A percentile compares a stretch with the other conserved stretches of the same genome.
These are phyloP conservation scores for Geotrichum reessii DNA, from an alignment of 1,139 yeast genomes.

Conservation along the genomic window DNA sequence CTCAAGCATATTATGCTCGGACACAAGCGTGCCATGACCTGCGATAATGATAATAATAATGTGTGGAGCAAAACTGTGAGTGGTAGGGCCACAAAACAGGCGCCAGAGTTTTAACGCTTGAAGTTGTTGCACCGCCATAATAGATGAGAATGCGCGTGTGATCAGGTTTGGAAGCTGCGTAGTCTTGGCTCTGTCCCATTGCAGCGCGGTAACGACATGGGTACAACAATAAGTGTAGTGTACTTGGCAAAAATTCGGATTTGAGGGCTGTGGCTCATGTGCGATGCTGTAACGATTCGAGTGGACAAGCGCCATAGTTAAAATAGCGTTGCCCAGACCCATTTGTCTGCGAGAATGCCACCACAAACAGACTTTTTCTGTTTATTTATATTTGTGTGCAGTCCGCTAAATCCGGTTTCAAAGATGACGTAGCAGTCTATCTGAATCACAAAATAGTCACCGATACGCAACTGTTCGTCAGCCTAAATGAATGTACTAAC, in stretches of 20 bases:
- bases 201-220: slow-evolving; percentile 84
- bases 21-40: slow-evolving; percentile 81
- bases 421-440: slow-evolving; percentile 58
- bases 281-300: slow-evolving; percentile 32
- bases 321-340: slow-evolving; percentile 93
- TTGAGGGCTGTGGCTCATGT: slow-evolving; percentile 12
- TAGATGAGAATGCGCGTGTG: slow-evolving; percentile 44
- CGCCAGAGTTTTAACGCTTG: slow-evolving; percentile 43
- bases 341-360: slow-evolving; percentile 92
- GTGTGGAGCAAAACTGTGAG: slow-evolving; percentile 50
- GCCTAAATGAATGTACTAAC: slow-evolving; percentile 58
- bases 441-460: slow-evolving; percentile 63
- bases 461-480: slow-evolving; percentile 55
- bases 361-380: slow-evolving; percentile 54
- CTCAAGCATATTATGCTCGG: slow-evolving; percentile 49
- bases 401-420: slow-evolving; percentile 45
- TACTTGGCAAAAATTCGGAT: slow-evolving; percentile 51
- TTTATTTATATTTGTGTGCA: slow-evolving; percentile 21
- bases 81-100: slow-evolving; percentile 38
- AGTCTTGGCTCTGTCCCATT: slow-evolving; percentile 83
- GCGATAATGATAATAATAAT: slow-evolving; percentile 77
- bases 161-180: slow-evolving; percentile 42
- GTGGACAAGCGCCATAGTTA: slow-evolving; percentile 68
- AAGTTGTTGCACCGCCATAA: slow-evolving; percentile 55
- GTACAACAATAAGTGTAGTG: slow-evolving; percentile 79